A percentile compares a stretch with the other conserved stretches of the same genome.
phyloP scores from a whole-genome alignment of 257 asterid genomes.

The Penstemon eatonii region DNA sequence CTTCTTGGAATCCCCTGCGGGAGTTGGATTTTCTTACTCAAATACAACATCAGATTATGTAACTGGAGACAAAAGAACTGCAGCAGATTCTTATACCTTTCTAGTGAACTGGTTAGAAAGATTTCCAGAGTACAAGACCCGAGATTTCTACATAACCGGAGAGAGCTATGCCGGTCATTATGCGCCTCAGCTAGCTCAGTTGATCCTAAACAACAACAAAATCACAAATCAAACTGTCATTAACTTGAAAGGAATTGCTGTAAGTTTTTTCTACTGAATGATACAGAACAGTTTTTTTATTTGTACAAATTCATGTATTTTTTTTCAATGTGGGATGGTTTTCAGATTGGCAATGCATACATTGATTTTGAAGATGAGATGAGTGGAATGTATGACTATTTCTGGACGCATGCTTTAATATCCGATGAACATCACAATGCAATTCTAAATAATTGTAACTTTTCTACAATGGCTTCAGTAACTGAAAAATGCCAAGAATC shows the following conservation, averaged over 20 bases:
- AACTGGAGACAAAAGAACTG: constrained; percentile 51
- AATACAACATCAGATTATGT: constrained; percentile 57
- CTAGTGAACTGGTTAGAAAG: constrained; percentile 69
- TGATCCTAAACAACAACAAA: constrained; percentile 49
- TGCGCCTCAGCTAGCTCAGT: constrained; percentile 67
- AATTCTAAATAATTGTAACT: constrained; percentile 45
- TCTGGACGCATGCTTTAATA: constrained; percentile 59
- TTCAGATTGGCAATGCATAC: constrained; percentile 68
- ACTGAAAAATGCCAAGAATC: constrained; percentile 33
- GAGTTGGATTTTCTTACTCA: constrained; percentile 78
- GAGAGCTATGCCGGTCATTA: constrained; percentile 81
- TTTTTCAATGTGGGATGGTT: background rate
- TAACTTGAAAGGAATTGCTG: constrained; percentile 64
- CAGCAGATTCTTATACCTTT: constrained; percentile 57
- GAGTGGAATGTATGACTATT: constrained; percentile 46
- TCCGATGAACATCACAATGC: constrained; percentile 63
- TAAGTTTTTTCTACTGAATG: constrained; percentile 28
- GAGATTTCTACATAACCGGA: constrained; percentile 58
- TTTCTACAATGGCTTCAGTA: constrained; percentile 22
- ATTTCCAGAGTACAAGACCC: constrained; percentile 60
- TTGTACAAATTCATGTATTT: background rate
- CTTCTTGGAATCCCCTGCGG: constrained; percentile 75
- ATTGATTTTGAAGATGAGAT: constrained; percentile 35
- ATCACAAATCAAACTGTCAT: constrained; percentile 50
- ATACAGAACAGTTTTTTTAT: background rate